Evolutionary conservation across 345 rosid genomes (phyloP), one percentile per base, ranked within the genome.

Genomic region (Bruguiera sexangula): DNA sequence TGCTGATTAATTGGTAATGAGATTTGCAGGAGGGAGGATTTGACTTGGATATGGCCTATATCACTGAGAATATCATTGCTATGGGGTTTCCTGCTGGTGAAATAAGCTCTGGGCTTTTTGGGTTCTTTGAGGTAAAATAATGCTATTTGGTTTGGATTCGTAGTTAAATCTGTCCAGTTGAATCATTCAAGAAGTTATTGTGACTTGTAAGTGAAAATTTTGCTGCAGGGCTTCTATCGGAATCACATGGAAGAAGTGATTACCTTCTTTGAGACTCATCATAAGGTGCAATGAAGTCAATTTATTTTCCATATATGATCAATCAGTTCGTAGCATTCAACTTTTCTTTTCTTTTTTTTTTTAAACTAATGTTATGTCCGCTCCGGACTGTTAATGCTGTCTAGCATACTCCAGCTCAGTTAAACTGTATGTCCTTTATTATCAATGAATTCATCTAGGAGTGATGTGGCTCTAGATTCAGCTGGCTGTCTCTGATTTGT

Each of bases 11-110:
- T 36, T 58, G 53, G 5, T 55, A 3, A 55, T 27, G 11, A 24
- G 39, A 37, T 68, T 46, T 50, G 13, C 62, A 76, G 80, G 80
- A 76, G 21, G 80, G 76, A 46, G 80, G 69, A 8, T 76, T 67
- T 64, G 80, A 62, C 70, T 74, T 86, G 81, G 90, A 86, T 66
- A 80, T 86, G 80, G 68, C 76, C 56, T 76, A 76, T 66, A 62
- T 76, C 24, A 76, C 80, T 62, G 80, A 76, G 75, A 76, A 76
- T 32, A 63, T 76, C 30, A 76, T 76, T 67, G 80, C 80, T 48
- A 76, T 76, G 80, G 80, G 80, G n/a, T 76, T 76, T 55, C 80
- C 80, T 24, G 80, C 80, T 55, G 80, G 80, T 53, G 80, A 76
- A 57, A 26, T 76, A n/a, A 76, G 80, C 71, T 76, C 80, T 56